Evolutionary conservation across 345 rosid species (phyloP), one percentile per base, ranked within the genome.

Genomic region (Ceriops tagal): DNA sequence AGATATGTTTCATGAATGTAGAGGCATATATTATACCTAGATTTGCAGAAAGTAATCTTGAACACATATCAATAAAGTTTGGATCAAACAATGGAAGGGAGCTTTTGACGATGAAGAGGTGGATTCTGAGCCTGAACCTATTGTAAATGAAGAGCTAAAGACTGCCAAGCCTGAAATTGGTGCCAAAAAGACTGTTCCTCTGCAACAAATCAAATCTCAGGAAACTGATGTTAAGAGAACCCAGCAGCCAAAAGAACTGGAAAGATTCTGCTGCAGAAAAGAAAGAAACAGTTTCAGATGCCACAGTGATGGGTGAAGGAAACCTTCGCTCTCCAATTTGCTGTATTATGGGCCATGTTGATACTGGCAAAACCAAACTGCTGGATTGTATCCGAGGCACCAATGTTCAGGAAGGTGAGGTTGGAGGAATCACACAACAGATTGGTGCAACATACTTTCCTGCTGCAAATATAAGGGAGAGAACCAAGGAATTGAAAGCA

Each of bases 401-500:
- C 59, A 92, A 90, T 82, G 99, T 92, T 58, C 99, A 92, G 84
- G 99, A 92, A 84, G 99, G 99, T 62, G 99, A 95, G 83, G 98
- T 93, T 68, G 99, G 99, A 66, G 99, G 99, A 71, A 95, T 95
- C 60, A 95, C 99, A 47, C 99, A 95, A 67, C 99, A 95, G 83
- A 95, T 92, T 69, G 99, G 99, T 73, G 99, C 98, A 59, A 95
- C 99, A 47, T 95, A 92, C 76, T 88, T 95, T 72, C 99, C 99
- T 58, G 93, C 96, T 3, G 90, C 73, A 77, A 92, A 92, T 83
- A 95, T 95, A 73, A 85, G 93, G 32, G 99, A 95, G 79, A 88
- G 96, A 79, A 95, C 99, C 6, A 90, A 74, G 83, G 96, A 95
- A 78, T 81, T 95, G 82, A 92, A 89, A 82, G 91, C 90, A 43